Percentiles rank a stretch among this genome's conserved stretches.
These are phyloP conservation scores for Talaromyces piceae DNA, from an alignment of 2,329 filamentous ascomycete genomes.

Conservation along the genomic window DNA sequence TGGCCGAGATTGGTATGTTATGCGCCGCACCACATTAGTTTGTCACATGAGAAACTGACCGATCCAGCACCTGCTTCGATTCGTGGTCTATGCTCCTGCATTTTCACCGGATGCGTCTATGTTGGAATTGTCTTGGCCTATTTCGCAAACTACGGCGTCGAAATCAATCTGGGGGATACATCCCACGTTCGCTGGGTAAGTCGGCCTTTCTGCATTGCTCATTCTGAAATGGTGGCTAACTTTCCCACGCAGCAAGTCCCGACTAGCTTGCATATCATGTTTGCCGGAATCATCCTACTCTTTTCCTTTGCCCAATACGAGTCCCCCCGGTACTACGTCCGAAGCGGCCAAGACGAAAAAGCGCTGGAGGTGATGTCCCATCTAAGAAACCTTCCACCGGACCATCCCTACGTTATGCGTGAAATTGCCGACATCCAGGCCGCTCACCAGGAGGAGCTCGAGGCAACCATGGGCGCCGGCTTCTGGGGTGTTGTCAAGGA, in stretches of 20 bases:
- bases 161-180: constrained; percentile 42
- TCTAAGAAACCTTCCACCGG: constrained; percentile 44
- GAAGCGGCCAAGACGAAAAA: constrained; percentile 50
- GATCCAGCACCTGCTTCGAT: constrained; percentile 53
- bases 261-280: constrained; percentile 69
- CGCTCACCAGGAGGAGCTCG: constrained; percentile 62
- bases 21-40: too few relatives aligned
- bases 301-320: constrained; percentile 63
- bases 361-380: constrained; percentile 38
- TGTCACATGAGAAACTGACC: neutral
- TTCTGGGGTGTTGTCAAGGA: constrained; percentile 61
- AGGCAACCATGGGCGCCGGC: constrained; percentile 60
- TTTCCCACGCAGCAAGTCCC: constrained; percentile 45
- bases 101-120: constrained; percentile 66
- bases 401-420: constrained; percentile 50
- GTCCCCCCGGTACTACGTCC: constrained; percentile 64
- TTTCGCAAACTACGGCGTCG: constrained; percentile 63
- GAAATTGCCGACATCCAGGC: constrained; percentile 60
- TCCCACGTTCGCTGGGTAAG: constrained; percentile 43
- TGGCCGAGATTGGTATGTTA: constrained; percentile 52
- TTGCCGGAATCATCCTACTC: constrained; percentile 62
- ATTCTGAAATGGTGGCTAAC: neutral
- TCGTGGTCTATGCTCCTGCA: constrained; percentile 65
- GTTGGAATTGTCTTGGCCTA: constrained; percentile 72
- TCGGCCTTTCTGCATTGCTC: neutral